These are phyloP conservation scores for Microstegium vimineum DNA, from an alignment of 176 grass and related monocot genomes.

Conservation along the genomic window DNA sequence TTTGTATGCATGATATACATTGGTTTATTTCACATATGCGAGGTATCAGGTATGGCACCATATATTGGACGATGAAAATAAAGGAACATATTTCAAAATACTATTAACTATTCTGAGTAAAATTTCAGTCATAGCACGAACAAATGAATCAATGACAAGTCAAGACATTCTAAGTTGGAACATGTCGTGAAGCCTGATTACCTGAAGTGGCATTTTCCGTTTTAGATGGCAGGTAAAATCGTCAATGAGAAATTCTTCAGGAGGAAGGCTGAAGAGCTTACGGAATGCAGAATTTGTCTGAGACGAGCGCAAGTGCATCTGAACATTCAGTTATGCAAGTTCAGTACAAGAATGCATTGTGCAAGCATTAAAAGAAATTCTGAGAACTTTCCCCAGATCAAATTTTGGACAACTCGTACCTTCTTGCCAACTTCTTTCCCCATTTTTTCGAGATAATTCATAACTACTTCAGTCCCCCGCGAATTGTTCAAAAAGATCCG, in stretches of 20 bases:
- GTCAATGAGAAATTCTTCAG: constrained; percentile 95
- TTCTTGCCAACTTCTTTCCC: constrained; percentile 96
- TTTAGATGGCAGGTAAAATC: constrained; percentile 98
- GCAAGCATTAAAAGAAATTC: background rate
- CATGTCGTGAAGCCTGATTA: constrained; percentile 17
- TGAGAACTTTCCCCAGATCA: background rate
- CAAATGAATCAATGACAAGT: background rate
- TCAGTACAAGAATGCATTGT: constrained; percentile 11
- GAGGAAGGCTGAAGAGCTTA: constrained; percentile 84
- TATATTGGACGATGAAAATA: constrained; percentile 8
- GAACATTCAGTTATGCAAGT: constrained; percentile 37
- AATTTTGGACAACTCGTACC: constrained; percentile 42
- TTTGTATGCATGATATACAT: background rate
- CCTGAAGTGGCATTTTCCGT: constrained; percentile 89
- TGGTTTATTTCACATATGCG: background rate
- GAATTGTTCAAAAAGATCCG: constrained; percentile 80
- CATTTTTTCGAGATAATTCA: constrained; percentile 76
- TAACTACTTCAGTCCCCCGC: constrained; percentile 63
- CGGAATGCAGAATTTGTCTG: constrained; percentile 88
- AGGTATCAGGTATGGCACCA: background rate
- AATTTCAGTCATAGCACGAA: background rate
- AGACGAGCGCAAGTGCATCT: constrained; percentile 80
- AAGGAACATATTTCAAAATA: background rate
- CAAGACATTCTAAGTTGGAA: background rate
- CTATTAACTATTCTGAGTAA: background rate